phyloP scores from a whole-genome alignment of 1,284 basidiomycete species.

The Trichosporon sp. region DNA sequence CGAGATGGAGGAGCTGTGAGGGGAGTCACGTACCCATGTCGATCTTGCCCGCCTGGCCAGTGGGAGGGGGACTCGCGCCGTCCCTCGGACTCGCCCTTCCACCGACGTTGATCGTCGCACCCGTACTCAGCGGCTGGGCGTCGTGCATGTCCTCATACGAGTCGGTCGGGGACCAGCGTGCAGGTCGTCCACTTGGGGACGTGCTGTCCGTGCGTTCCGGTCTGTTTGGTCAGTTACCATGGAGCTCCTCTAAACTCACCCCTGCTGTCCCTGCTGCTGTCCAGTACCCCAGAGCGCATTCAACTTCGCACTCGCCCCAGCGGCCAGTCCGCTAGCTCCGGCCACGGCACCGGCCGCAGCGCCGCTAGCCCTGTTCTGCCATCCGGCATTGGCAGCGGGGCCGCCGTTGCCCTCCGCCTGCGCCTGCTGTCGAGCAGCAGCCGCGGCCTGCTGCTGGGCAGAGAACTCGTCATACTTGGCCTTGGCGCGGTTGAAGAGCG shows the following conservation, averaged over 20 bases:
- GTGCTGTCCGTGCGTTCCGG: background rate
- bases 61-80: conserved; percentile 18
- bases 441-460: conserved; percentile 27
- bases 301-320: background rate
- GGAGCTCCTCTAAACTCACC: background rate
- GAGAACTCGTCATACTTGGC: conserved; percentile 49
- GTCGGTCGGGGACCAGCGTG: conserved; percentile 53
- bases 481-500: conserved; percentile 48
- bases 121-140: conserved; percentile 27
- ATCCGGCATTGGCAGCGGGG: background rate
- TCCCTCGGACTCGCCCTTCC: conserved; percentile 17
- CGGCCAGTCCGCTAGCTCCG: background rate
- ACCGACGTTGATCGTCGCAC: conserved; percentile 30
- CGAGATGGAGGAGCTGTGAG: background rate
- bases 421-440: conserved; percentile 18
- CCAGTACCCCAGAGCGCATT: conserved; percentile 22
- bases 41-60: conserved; percentile 45
- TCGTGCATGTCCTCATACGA: conserved; percentile 41
- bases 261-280: conserved; percentile 26
- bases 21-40: conserved; percentile 48
- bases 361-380: conserved; percentile 4
- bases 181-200: conserved; percentile 12
- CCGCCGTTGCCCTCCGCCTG: conserved; percentile 5
- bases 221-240: background rate
- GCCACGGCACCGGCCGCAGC: background rate